A percentile compares a stretch with the other conserved stretches of the same genome.
Conservation (phyloP, 2,329 filamentous ascomycete genomes). For the Monosporascus cannonballus region DNA sequence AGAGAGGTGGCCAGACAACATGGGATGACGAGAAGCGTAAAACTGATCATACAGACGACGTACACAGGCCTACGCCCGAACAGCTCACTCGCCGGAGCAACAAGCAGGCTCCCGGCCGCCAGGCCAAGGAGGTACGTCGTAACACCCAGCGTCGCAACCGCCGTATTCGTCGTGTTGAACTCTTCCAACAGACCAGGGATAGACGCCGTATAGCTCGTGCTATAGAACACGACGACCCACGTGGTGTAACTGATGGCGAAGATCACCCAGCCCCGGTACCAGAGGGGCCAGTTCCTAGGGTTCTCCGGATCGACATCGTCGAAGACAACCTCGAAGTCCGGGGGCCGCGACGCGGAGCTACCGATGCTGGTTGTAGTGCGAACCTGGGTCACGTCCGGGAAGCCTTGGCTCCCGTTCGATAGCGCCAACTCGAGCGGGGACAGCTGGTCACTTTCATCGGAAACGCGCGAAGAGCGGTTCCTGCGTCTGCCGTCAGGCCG, state of each 20-base stretch:
- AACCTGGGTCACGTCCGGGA: constrained; percentile 38
- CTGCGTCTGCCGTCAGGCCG: constrained; percentile 3
- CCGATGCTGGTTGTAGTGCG: constrained; percentile 36
- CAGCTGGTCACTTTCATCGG: constrained; percentile 19
- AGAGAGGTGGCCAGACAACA: constrained; percentile 64
- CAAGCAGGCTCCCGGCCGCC: constrained; percentile 62
- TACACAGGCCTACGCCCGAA: constrained; percentile 67
- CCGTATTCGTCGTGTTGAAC: constrained; percentile 52
- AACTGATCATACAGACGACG: constrained; percentile 56
- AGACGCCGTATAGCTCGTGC: constrained; percentile 71
- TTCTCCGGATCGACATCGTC: constrained; percentile 56
- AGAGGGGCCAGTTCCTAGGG: constrained; percentile 62
- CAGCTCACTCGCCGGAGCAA: constrained; percentile 69
- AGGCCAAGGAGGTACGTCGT: constrained; percentile 75
- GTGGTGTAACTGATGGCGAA: constrained; percentile 40
- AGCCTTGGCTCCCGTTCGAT: constrained; percentile 13
- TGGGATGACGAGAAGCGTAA: constrained; percentile 64
- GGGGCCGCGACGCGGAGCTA: constrained; percentile 37
- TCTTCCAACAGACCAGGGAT: constrained; percentile 63
- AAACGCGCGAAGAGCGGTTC: constrained; percentile 16
- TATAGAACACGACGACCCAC: constrained; percentile 61
- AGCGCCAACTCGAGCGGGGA: constrained; percentile 20
- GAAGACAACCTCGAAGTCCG: constrained; percentile 70
- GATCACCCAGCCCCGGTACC: constrained; percentile 36
- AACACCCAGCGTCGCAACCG: constrained; percentile 65